Conservation (phyloP, 768 basidiomycete species). For the Suillus hirtellus region DNA sequence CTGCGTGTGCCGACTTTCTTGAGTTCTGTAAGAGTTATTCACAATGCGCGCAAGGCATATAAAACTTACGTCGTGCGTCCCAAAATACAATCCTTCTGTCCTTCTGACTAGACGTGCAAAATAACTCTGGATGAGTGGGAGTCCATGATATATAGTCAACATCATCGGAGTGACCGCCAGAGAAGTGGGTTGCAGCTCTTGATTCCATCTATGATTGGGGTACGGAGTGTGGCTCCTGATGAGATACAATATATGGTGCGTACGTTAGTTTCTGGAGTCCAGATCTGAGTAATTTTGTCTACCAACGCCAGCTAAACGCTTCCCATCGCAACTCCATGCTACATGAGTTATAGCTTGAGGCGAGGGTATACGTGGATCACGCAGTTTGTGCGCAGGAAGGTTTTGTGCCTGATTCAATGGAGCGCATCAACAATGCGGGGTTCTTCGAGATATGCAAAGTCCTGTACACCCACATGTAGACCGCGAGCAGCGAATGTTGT, state of each 20-base stretch:
- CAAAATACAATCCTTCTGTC: conserved; percentile 78
- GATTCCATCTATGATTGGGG: conserved; percentile 59
- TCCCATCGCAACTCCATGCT: conserved; percentile 84
- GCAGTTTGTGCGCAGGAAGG: conserved; percentile 78
- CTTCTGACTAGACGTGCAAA: conserved; percentile 77
- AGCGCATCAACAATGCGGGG: conserved; percentile 14
- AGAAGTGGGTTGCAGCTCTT: conserved; percentile 62
- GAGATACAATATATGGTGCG: conserved; percentile 26
- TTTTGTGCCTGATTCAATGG: conserved; percentile 58
- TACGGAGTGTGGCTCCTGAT: conserved; percentile 4
- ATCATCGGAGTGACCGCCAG: conserved; percentile 74
- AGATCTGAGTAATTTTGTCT: conserved; percentile 76
- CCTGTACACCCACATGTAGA: conserved; percentile 56
- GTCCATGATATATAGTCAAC: conserved; percentile 87
- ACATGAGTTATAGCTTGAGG: conserved; percentile 71
- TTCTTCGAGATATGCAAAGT: background rate
- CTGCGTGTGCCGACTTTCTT: conserved; percentile 73
- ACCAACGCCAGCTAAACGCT: conserved; percentile 78
- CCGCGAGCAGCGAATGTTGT: conserved; percentile 70
- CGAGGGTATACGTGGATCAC: conserved; percentile 68
- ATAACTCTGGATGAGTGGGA: conserved; percentile 80
- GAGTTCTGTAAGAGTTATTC: conserved; percentile 15
- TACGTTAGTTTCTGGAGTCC: conserved; percentile 78
- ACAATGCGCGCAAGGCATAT: background rate
- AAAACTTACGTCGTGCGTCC: conserved; percentile 74